These are phyloP conservation scores for Gardenia jasminoides DNA, from an alignment of 257 asterid species.

Conservation along the genomic window DNA sequence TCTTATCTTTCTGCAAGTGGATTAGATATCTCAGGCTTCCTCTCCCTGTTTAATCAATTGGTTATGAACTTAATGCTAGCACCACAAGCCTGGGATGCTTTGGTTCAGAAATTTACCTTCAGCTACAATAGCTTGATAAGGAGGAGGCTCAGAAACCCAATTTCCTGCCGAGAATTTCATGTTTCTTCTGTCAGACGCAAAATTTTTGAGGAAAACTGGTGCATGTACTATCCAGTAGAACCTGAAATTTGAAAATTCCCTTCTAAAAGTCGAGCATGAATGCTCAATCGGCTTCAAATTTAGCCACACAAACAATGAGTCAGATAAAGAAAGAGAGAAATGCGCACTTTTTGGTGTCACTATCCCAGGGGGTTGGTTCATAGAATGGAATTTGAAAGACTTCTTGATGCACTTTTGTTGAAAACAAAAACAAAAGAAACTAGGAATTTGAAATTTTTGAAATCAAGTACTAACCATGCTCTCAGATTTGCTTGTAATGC, in stretches of 20 bases:
- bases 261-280: no score
- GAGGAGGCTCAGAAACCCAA: constrained; percentile 75
- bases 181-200: constrained; percentile 95
- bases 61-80: no score
- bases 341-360: background rate
- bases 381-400: no score
- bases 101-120: constrained; percentile 51
- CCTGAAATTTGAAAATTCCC: constrained; percentile 43
- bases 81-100: background rate
- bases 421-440: no score
- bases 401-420: no score
- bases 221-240: constrained; percentile 74
- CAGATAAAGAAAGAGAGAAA: background rate
- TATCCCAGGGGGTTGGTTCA: no score
- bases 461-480: no score
- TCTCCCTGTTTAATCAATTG: background rate
- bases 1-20: background rate
- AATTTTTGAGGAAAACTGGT: constrained; percentile 54
- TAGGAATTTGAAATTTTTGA: no score
- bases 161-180: constrained; percentile 86
- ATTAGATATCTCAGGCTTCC: background rate
- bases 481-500: no score
- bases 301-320: background rate
- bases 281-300: no score
- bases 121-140: constrained; percentile 63